A percentile compares a stretch with the other conserved stretches of the same genome.
These are phyloP conservation scores for Penstemon eatonii DNA, from an alignment of 257 asterid genomes.

Conservation along the genomic window DNA sequence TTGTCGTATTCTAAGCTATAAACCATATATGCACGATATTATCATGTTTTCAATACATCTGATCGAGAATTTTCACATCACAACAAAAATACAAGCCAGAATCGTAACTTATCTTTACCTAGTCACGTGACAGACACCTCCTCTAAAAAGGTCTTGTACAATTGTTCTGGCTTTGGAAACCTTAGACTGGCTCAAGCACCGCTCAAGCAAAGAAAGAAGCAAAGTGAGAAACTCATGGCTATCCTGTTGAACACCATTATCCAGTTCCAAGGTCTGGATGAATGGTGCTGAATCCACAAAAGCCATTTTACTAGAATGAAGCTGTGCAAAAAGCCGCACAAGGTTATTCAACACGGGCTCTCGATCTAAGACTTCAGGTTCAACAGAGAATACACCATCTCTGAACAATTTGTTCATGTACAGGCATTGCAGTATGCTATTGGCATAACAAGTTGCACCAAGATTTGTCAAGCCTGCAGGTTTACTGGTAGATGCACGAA, in stretches of 20 bases:
- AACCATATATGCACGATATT: not conserved
- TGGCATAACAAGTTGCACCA: constrained; percentile 99
- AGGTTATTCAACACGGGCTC: constrained; percentile 83
- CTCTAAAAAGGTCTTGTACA: constrained; percentile 93
- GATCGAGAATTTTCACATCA: constrained; percentile 23
- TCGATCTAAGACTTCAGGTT: constrained; percentile 62
- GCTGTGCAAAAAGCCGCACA: constrained; percentile 81
- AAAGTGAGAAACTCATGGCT: constrained; percentile 95
- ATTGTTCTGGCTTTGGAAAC: constrained; percentile 71
- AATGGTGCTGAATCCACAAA: constrained; percentile 97
- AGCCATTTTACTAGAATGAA: constrained; percentile 86
- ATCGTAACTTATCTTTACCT: constrained; percentile 42
- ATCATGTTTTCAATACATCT: constrained; percentile 25
- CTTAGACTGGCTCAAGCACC: constrained; percentile 72
- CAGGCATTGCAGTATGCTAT: constrained; percentile 90
- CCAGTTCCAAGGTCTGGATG: constrained; percentile 85
- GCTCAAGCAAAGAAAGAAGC: constrained; percentile 89
- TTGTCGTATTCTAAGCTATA: not conserved
- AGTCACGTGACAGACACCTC: constrained; percentile 95
- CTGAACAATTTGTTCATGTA: constrained; percentile 89
- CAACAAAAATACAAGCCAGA: constrained; percentile 4
- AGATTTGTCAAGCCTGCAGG: constrained; percentile 98
- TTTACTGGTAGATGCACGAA: constrained; percentile 66
- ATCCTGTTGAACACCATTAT: constrained; percentile 97
- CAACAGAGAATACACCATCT: constrained; percentile 86